Evolutionary conservation across 768 basidiomycete genomes (phyloP).

Genomic region (Hypholoma fasciculare): DNA sequence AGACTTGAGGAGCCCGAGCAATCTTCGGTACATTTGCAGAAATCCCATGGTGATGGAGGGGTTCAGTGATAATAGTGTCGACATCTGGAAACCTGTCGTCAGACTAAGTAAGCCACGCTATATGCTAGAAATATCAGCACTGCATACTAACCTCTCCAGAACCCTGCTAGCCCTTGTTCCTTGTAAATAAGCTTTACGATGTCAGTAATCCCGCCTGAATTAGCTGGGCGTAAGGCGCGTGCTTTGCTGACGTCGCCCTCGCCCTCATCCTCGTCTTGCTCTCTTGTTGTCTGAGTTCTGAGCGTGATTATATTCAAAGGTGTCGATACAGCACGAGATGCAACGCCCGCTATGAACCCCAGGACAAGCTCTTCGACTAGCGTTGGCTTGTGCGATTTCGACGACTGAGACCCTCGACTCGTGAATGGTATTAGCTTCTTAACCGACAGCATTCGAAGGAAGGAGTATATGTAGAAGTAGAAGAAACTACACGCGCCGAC

Average conservation of each 20-base stretch:
- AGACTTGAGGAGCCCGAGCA: slow-evolving; percentile 27
- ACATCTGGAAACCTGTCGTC: slow-evolving; percentile 47
- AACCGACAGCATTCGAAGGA: slow-evolving; percentile 41
- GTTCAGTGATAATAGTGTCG: slow-evolving; percentile 50
- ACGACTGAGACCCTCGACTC: slow-evolving; percentile 2
- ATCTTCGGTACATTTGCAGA: slow-evolving; percentile 49
- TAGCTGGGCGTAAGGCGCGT: slow-evolving; percentile 10
- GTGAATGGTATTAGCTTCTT: slow-evolving; percentile 25
- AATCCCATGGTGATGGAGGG: slow-evolving; percentile 59
- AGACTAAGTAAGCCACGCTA: neutral
- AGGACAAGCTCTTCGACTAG: slow-evolving; percentile 51
- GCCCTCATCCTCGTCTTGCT: slow-evolving; percentile 33
- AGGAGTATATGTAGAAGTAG: slow-evolving; percentile 60
- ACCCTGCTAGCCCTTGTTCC: slow-evolving; percentile 50
- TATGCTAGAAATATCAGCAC: neutral
- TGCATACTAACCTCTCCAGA: slow-evolving; percentile 49
- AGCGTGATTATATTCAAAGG: slow-evolving; percentile 59
- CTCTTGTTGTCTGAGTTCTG: slow-evolving; percentile 46
- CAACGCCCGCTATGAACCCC: slow-evolving; percentile 58
- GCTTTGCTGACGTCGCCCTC: slow-evolving; percentile 24
- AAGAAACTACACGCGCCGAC: slow-evolving; percentile 41
- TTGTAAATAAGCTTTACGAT: slow-evolving; percentile 44
- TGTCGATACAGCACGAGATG: slow-evolving; percentile 52
- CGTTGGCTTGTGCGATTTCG: slow-evolving; percentile 29
- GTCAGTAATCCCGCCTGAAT: slow-evolving; percentile 23